A percentile compares a stretch with the other conserved stretches of the same genome.
phyloP scores from a whole-genome alignment of 2,329 filamentous ascomycete species.

The Cercospora citrullina region DNA sequence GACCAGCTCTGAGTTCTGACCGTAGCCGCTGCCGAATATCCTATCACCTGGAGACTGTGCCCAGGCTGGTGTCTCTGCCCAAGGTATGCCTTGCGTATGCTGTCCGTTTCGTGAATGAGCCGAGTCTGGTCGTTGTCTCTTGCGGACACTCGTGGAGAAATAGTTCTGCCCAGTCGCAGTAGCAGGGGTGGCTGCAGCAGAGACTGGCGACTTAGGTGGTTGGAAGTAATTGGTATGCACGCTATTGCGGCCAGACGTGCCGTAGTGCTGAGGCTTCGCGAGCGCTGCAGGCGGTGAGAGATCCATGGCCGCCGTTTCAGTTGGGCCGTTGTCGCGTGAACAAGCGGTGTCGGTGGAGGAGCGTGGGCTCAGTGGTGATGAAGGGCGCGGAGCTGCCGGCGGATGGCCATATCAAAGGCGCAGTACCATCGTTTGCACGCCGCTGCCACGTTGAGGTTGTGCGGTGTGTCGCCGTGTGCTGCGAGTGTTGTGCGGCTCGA shows the following conservation, averaged over 20 bases:
- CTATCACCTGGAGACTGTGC: constrained; percentile 27
- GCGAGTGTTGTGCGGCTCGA: not conserved
- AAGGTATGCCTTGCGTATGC: constrained; percentile 13
- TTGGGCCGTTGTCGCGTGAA: constrained; percentile 21
- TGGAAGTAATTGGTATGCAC: constrained; percentile 43
- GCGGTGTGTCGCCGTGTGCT: constrained; percentile 1
- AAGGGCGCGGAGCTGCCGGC: not conserved
- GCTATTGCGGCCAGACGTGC: constrained; percentile 7
- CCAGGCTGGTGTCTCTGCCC: constrained; percentile 27
- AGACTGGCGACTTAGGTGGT: constrained; percentile 44
- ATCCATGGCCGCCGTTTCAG: constrained; percentile 19
- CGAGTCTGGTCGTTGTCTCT: constrained; percentile 37
- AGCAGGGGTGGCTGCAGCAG: constrained; percentile 34
- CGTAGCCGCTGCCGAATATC: constrained; percentile 24
- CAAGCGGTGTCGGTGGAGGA: constrained; percentile 11
- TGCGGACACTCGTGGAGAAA: constrained; percentile 34
- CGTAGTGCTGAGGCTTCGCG: constrained; percentile 19
- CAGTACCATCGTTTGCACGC: not conserved
- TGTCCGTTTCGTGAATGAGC: constrained; percentile 16
- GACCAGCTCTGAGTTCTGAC: constrained; percentile 48
- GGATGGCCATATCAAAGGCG: not conserved
- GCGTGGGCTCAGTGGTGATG: not conserved
- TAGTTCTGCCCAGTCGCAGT: constrained; percentile 33
- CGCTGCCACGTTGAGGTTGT: not conserved
- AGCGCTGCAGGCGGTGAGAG: constrained; percentile 26